Evolutionary conservation across 2,329 filamentous ascomycete species (phyloP).

Genomic region (Aspergillus proliferans): DNA sequence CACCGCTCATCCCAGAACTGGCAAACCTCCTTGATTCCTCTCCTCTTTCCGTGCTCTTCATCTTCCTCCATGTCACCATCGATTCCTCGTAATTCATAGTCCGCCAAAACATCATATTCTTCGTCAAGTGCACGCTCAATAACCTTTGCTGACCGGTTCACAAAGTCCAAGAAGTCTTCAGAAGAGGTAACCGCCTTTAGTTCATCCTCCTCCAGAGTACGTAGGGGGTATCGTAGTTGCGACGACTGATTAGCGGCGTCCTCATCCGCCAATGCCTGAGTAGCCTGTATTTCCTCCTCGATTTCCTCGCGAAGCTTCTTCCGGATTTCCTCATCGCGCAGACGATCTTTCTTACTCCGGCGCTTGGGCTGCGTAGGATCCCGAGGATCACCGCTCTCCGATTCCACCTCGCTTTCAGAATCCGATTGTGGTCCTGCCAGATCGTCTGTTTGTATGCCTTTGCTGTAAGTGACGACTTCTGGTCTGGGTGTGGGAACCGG

Average conservation of each 20-base stretch:
- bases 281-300: constrained; percentile 78
- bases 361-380: constrained; percentile 59
- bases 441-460: constrained; percentile 83
- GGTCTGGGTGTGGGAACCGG: constrained; percentile 44
- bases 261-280: constrained; percentile 44
- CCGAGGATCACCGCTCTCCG: constrained; percentile 56
- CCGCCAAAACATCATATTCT: constrained; percentile 90
- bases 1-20: constrained; percentile 94
- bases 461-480: constrained; percentile 94
- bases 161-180: constrained; percentile 88
- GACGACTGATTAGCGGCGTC: constrained; percentile 37
- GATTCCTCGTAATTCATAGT: constrained; percentile 77
- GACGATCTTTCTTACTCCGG: constrained; percentile 69
- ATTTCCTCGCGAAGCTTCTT: constrained; percentile 81
- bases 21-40: constrained; percentile 65
- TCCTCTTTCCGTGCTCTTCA: constrained; percentile 48
- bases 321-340: constrained; percentile 82
- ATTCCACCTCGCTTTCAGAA: constrained; percentile 51
- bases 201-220: constrained; percentile 77
- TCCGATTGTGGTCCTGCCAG: constrained; percentile 54
- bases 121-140: constrained; percentile 92
- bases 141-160: constrained; percentile 93
- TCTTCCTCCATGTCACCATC: constrained; percentile 74
- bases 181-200: constrained; percentile 84
- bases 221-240: constrained; percentile 62